A percentile compares a stretch with the other conserved stretches of the same genome.
Conservation (phyloP, 2,329 filamentous ascomycete species). For the Epichloe coenophiala region DNA sequence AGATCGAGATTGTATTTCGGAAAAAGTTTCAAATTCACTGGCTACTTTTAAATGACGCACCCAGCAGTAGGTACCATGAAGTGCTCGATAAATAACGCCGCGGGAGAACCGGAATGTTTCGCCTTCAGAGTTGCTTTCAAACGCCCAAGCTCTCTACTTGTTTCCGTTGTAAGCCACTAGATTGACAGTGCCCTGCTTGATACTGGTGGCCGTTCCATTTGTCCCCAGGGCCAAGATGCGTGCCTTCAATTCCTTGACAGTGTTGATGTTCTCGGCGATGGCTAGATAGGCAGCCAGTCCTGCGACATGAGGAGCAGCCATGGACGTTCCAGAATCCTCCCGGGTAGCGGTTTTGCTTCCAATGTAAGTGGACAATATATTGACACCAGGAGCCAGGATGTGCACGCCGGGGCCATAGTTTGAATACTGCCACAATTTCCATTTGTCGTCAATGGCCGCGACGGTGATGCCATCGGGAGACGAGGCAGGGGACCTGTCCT, state of each 20-base stretch:
- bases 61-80: too few species aligned
- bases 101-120: too few species aligned
- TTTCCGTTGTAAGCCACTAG: conserved; percentile 34
- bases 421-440: conserved; percentile 29
- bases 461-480: conserved; percentile 36
- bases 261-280: conserved; percentile 23
- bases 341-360: conserved; percentile 26
- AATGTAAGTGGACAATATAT: conserved; percentile 33
- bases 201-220: conserved; percentile 22
- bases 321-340: conserved; percentile 44
- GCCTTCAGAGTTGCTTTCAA: neutral
- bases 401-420: conserved; percentile 37
- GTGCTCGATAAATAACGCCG: too few species aligned
- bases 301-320: conserved; percentile 47
- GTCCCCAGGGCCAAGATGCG: conserved; percentile 29
- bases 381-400: conserved; percentile 36
- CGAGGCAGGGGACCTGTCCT: conserved; percentile 32
- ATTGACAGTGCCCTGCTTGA: conserved; percentile 26
- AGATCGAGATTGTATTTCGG: too few species aligned
- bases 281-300: conserved; percentile 46
- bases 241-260: conserved; percentile 27
- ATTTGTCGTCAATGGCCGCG: conserved; percentile 29
- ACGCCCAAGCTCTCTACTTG: neutral
- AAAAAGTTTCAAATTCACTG: too few species aligned
- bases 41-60: too few species aligned